Evolutionary conservation across 495 filamentous ascomycete species (phyloP), one percentile per base, ranked within the genome.

Genomic region (Lepraria neglecta): DNA sequence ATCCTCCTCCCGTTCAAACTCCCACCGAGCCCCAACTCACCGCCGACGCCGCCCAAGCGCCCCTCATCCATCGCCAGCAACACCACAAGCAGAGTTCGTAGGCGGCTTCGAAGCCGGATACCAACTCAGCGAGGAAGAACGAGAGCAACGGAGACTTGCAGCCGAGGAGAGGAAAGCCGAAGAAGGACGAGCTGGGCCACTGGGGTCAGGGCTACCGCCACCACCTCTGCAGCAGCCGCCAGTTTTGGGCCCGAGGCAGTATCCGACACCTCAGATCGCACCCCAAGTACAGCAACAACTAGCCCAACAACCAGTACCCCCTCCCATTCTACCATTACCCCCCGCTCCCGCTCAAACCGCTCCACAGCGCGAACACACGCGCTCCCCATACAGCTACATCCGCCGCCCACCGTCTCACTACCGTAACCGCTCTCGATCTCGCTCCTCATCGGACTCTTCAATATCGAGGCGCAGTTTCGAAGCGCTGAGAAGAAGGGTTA

Each of bases 351-450:
- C 52, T 30, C 30, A 15, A 2, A 3, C n/a, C n/a, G 21, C 28
- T 11, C 31, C 33, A 6, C 33, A 24, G 6, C 40, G 35, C 21
- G 9, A 21, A 3, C 2, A 24, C 12, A 17, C 54, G 21, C 54
- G 35, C 54, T 44, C 33, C 9, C 35, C 54, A 14, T 30, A 56
- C 54, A 30, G 15, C 54, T 44, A 40, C 54, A 27, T 56, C 19
- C 54, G 40, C 19, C 54, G 54, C 19, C 54, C 54, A 17, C 33
- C 54, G 1, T 15, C 53, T 0, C 53, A 28, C 31, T 28, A 38
- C 35, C 52, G 52, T 14, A 19, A 40, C 31, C 52, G 14, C 6
- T 43, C 53, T 3, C 53, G 35, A 27, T 56, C 53, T 1, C 31
- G 14, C 12, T 6, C 53, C 0, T 14, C 1, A 14, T 40, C 28